These are phyloP conservation scores for Cytospora piceae DNA, from an alignment of 2,329 filamentous ascomycete genomes.

Conservation along the genomic window DNA sequence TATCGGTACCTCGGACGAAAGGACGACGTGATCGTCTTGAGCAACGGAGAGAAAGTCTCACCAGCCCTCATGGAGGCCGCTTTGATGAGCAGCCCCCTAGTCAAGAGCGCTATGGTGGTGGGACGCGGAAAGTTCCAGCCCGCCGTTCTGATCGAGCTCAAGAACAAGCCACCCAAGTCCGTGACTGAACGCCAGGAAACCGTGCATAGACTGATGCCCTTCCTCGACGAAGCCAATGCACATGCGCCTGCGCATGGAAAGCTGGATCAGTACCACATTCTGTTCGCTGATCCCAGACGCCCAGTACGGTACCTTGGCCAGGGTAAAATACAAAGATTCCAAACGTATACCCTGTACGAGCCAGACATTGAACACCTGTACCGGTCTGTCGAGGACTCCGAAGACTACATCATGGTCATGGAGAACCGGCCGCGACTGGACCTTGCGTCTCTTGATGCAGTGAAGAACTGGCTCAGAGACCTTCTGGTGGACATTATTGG, in stretches of 20 bases:
- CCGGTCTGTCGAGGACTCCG: background rate
- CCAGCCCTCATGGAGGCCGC: slow-evolving; percentile 7
- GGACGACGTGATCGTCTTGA: slow-evolving; percentile 21
- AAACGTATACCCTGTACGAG: slow-evolving; percentile 7
- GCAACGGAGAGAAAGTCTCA: slow-evolving; percentile 10
- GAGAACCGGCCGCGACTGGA: background rate
- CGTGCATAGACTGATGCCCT: background rate
- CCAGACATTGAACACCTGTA: slow-evolving; percentile 4
- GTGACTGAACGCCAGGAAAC: background rate
- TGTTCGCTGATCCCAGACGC: background rate
- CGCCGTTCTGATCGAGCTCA: slow-evolving; percentile 13
- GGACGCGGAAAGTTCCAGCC: slow-evolving; percentile 11
- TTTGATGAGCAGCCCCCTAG: slow-evolving; percentile 4
- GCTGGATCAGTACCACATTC: slow-evolving; percentile 1
- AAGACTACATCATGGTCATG: background rate
- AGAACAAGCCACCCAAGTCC: background rate
- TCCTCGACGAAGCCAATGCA: background rate
- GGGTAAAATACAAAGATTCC: background rate
- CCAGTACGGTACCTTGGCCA: background rate
- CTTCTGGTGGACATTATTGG: background rate
- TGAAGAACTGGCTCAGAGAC: background rate
- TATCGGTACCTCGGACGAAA: slow-evolving; percentile 35
- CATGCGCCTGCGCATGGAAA: slow-evolving; percentile 4
- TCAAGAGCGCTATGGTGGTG: slow-evolving; percentile 9
- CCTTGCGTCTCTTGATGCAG: background rate